Evolutionary conservation across 2,329 filamentous ascomycete species (phyloP), one percentile per base, ranked within the genome.

Genomic region (Rhynchosporium agropyri): DNA sequence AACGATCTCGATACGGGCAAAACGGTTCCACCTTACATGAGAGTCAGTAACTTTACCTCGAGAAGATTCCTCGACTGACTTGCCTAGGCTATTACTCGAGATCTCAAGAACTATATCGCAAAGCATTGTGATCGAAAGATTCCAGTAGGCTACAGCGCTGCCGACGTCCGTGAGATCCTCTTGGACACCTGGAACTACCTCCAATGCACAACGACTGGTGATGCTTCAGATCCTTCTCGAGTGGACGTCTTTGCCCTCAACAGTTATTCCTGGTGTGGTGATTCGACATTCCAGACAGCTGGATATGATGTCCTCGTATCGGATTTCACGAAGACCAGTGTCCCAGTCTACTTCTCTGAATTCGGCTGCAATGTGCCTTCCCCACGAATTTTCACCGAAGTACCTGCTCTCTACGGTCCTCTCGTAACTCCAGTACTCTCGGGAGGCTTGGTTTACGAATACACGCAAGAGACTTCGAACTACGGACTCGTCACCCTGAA

Each of bases 261-360:
- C 78, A 88, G 86, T 77, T 89, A 88, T 76, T 90, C 88, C 74
- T 91, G 89, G 81, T 90, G 89, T 70, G 84, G 83, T 59, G 78
- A 85, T 12, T 87, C 87, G 60, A 85, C 82, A 54, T 90, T 84
- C 76, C 75, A 83, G 62, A 83, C 80, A 58, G 85, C 86, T 2
- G 83, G 84, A 42, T 92, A 88, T 74, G 78, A 88, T 68, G 77
- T 80, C 20, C 79, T 92, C 42, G 85, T 89, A 54, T 74, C 78
- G 2, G 84, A 87, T 74, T 92, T 94, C 79, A 77, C 80, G 69
- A 81, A 81, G 67, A 84, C 83, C 45, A 84, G 87, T 15, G 83
- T 92, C 43, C 90, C 90, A 38, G 81, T 93, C 70, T 94, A 94
- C 82, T 93, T 91, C 80, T 91, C 88, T 67, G 91, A 95, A 74